Evolutionary conservation across 768 basidiomycete genomes (phyloP), one percentile per base, ranked within the genome.

Genomic region (Mycena leptocephala): DNA sequence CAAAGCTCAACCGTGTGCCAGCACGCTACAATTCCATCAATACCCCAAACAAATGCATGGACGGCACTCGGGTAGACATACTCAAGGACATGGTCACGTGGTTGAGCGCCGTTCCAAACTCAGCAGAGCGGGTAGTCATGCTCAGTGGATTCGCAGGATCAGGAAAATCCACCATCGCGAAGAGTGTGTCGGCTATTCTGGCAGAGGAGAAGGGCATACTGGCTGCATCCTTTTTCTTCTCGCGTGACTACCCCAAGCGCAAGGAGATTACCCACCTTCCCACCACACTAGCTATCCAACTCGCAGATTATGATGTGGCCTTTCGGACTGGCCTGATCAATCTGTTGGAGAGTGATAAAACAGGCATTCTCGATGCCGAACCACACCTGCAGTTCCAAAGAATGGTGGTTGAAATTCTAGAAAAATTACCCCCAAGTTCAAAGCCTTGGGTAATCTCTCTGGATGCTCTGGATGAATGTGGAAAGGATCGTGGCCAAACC

Each of bases 391-490:
- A 43, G 39, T 63, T 63, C 39, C n/a, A 63, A 30, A 63, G 18
- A 30, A 2, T 63, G 62, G 41, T 63, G 11, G 28, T 63, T 3
- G 24, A 63, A 63, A 16, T 63, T 9, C 62, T 63, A 14, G 39
- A 2, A 43, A 7, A 65, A 28, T 7, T 65, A 20, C 64, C 64
- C 2, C 26, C 46, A 22, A 33, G 28, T 14, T 9, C 4, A 33
- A 16, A 22, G 16, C 43, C 64, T 24, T 65, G 64, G 64, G 46
- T 51, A 7, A 65, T 65, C 46, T 65, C 46, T 35, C 9, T 48
- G 11, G 63, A 65, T 48, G 56, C 56, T 33, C 56, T 58, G 56
- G 56, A 58, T 22, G 56, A 58, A 58, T 58, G 55, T 22, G 55
- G 55, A 30, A 32, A 28, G 11, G 55, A 56, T n/a, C n/a, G n/a